Conservation (phyloP, 345 rosid genomes). For the Abelmoschus esculentus region DNA sequence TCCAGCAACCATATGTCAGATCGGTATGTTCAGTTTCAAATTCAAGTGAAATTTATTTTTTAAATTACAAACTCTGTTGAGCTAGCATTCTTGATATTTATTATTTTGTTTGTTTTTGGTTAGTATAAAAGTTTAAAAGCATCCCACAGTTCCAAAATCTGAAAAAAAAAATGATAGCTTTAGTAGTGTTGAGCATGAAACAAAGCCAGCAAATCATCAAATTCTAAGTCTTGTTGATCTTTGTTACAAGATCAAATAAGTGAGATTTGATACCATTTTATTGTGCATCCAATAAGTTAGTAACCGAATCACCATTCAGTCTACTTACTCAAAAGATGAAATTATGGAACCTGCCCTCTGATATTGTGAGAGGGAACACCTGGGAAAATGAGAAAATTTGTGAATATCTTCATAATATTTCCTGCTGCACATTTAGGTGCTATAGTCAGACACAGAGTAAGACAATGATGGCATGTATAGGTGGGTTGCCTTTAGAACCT, state of each 20-base stretch:
- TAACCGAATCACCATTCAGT: background rate
- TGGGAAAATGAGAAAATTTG: background rate
- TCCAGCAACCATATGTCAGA: conserved; percentile 79
- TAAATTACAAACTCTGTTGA: background rate
- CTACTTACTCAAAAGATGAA: background rate
- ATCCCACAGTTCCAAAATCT: background rate
- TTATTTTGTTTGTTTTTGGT: background rate
- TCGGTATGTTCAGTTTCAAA: conserved; percentile 45
- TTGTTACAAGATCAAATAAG: background rate
- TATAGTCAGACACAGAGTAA: background rate
- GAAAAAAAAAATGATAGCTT: background rate
- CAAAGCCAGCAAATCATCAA: background rate
- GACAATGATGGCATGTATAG: background rate
- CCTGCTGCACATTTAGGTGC: background rate
- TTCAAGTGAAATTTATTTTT: conserved; percentile 1
- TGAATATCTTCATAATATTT: background rate
- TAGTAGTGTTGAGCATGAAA: background rate
- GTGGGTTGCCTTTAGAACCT: background rate
- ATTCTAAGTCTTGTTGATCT: background rate
- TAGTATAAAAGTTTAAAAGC: background rate
- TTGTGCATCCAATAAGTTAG: background rate
- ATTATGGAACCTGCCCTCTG: background rate
- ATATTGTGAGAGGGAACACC: background rate
- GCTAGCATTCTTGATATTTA: background rate
- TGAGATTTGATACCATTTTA: background rate